Percentiles rank a stretch among this genome's conserved stretches.
Conservation (phyloP, 768 basidiomycete genomes). For the Boletus pseudopeckii region DNA sequence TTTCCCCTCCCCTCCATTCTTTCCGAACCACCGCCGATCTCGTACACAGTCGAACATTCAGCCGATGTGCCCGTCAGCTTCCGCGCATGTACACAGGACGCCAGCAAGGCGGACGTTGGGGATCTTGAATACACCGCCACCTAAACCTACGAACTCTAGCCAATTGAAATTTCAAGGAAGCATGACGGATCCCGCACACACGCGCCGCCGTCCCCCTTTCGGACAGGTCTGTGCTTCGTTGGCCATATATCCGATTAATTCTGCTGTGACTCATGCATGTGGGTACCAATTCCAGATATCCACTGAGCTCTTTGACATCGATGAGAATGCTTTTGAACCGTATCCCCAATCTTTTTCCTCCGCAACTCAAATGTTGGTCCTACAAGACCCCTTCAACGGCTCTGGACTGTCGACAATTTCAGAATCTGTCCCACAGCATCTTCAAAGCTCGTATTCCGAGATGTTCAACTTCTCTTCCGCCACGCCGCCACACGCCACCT, state of each 20-base stretch:
- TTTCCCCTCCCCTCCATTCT: conserved; percentile 56
- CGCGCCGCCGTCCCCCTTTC: conserved; percentile 39
- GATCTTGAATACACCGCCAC: conserved; percentile 58
- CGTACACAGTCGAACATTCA: conserved; percentile 54
- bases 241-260: conserved; percentile 10
- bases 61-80: conserved; percentile 30
- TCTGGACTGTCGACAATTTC: conserved; percentile 32
- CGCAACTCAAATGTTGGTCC: conserved; percentile 31
- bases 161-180: conserved; percentile 67
- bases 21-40: conserved; percentile 53
- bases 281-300: conserved; percentile 34
- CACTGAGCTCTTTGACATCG: conserved; percentile 68
- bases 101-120: conserved; percentile 37
- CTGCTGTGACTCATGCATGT: conserved; percentile 13
- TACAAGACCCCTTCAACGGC: conserved; percentile 45
- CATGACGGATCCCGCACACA: conserved; percentile 65
- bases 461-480: conserved; percentile 19
- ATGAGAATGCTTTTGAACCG: conserved; percentile 63
- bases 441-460: conserved; percentile 18
- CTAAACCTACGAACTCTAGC: conserved; percentile 50
- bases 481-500: conserved; percentile 33
- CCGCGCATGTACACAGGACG: conserved; percentile 28
- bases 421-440: conserved; percentile 27
- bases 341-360: conserved; percentile 40
- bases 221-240: conserved; percentile 37